Evolutionary conservation across 305 asterid genomes (phyloP).

Genomic region (Fraxinus ornus): DNA sequence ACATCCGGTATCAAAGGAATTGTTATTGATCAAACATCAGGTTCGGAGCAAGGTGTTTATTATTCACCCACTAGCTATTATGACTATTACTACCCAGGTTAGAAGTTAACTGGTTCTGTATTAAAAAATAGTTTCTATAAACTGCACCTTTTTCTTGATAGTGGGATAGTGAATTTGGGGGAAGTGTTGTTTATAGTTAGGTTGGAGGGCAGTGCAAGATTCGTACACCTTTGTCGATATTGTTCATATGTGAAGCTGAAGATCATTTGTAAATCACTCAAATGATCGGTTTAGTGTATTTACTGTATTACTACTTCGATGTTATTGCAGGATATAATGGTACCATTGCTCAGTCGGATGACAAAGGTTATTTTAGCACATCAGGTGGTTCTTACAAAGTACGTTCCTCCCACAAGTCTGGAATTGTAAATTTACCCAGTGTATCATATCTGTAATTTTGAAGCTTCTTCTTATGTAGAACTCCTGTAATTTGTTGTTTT

Average conservation of each 20-base stretch:
- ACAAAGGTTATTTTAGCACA: slow-evolving; percentile 41
- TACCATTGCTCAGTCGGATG: slow-evolving; percentile 47
- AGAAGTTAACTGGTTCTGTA: slow-evolving; percentile 24
- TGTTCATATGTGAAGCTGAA: not conserved
- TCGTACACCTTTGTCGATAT: not conserved
- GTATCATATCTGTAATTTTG: slow-evolving; percentile 2
- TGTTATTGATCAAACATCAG: slow-evolving; percentile 32
- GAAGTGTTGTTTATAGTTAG: not conserved
- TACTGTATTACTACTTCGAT: not conserved
- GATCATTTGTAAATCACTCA: not conserved
- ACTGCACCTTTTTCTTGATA: not conserved
- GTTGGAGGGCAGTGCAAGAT: not conserved
- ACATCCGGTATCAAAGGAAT: slow-evolving; percentile 36
- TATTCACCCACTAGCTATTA: slow-evolving; percentile 57
- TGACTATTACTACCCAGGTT: slow-evolving; percentile 63
- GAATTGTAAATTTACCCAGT: not conserved
- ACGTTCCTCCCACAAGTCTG: slow-evolving; percentile 21
- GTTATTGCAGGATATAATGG: slow-evolving; percentile 50
- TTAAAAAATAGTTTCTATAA: not conserved
- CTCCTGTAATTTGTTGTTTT: slow-evolving; percentile 7
- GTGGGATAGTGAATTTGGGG: not conserved
- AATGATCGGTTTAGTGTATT: not conserved
- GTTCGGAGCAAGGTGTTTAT: slow-evolving; percentile 49
- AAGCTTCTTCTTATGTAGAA: not conserved
- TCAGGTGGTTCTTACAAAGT: slow-evolving; percentile 46